Evolutionary conservation across 2,329 filamentous ascomycete species (phyloP), one percentile per base, ranked within the genome.

Genomic region (Dendryphion nanum): DNA sequence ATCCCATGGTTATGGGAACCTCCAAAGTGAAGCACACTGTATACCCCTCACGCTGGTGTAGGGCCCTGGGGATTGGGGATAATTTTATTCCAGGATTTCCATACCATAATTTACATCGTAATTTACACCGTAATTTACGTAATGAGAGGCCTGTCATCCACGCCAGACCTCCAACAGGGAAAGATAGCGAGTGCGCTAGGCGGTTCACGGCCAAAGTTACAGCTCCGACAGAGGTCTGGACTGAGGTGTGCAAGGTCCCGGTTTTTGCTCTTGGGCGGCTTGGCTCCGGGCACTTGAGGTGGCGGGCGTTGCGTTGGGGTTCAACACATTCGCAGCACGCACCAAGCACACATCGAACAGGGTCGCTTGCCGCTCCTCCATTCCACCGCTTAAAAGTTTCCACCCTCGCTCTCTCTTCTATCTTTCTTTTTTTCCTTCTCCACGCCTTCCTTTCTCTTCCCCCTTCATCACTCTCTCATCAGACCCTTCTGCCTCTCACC

Each of bases 161-260:
- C 8, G 23, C n/a, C 23, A 8, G n/a, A 8, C 23, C n/a, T n/a
- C n/a, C n/a, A n/a, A n/a, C n/a, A n/a, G n/a, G n/a, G n/a, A n/a
- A n/a, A n/a, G n/a, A n/a, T n/a, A n/a, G n/a, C n/a, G n/a, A n/a
- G n/a, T n/a, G n/a, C n/a, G n/a, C n/a, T n/a, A n/a, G n/a, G n/a
- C n/a, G n/a, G n/a, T n/a, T n/a, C n/a, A n/a, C n/a, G n/a, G n/a
- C n/a, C n/a, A n/a, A n/a, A n/a, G n/a, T n/a, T n/a, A n/a, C n/a
- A n/a, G n/a, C n/a, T n/a, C n/a, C n/a, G n/a, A n/a, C n/a, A n/a
- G n/a, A n/a, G 44, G 49, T 45, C 55, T 53, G 45, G 47, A 54
- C 41, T 41, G 34, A 41, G 18, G 36, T 19, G 51, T 59, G 57
- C 61, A 62, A 57, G 58, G 57, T 58, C 55, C 59, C 55, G 52